phyloP scores from a whole-genome alignment of 371 early-diverging fungal species.

The Apophysomyces variabilis region DNA sequence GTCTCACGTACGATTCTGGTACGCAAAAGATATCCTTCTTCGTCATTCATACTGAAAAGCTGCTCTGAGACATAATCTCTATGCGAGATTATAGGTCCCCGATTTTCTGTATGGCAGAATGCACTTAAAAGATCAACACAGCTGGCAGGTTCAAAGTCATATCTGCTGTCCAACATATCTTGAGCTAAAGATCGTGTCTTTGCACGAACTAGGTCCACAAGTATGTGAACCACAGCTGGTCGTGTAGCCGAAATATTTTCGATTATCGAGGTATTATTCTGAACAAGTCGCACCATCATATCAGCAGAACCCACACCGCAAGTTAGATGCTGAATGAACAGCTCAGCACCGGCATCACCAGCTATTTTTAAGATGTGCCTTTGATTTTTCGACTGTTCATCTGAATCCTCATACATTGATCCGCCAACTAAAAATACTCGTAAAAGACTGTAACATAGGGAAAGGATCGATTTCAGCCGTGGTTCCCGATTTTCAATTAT shows the following conservation, averaged over 20 bases:
- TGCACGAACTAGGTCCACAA: slow-evolving; percentile 14
- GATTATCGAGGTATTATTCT: slow-evolving; percentile 22
- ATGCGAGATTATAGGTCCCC: slow-evolving; percentile 16
- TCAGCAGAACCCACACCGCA: slow-evolving; percentile 35
- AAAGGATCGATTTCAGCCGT: slow-evolving; percentile 24
- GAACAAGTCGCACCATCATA: slow-evolving; percentile 29
- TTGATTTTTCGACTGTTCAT: slow-evolving; percentile 24
- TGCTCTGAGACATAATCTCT: slow-evolving; percentile 24
- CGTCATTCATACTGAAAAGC: slow-evolving; percentile 16
- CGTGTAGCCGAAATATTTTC: slow-evolving; percentile 18
- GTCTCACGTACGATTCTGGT: slow-evolving; percentile 18
- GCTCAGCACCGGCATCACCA: slow-evolving; percentile 30
- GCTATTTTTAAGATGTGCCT: slow-evolving; percentile 23
- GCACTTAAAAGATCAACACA: slow-evolving; percentile 26
- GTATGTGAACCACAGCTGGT: slow-evolving; percentile 17
- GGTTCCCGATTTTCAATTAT: slow-evolving; percentile 15
- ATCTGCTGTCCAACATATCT: slow-evolving; percentile 4
- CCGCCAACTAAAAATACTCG: slow-evolving; percentile 34
- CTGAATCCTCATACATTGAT: slow-evolving; percentile 18
- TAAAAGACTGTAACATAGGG: slow-evolving; percentile 34
- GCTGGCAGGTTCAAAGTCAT: slow-evolving; percentile 22
- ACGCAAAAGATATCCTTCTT: slow-evolving; percentile 19
- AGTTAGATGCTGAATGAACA: slow-evolving; percentile 32
- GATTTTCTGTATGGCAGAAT: slow-evolving; percentile 20
- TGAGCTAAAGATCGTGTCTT: slow-evolving; percentile 6